Conservation (phyloP, 257 asterid species). For the Marsdenia floribunda region DNA sequence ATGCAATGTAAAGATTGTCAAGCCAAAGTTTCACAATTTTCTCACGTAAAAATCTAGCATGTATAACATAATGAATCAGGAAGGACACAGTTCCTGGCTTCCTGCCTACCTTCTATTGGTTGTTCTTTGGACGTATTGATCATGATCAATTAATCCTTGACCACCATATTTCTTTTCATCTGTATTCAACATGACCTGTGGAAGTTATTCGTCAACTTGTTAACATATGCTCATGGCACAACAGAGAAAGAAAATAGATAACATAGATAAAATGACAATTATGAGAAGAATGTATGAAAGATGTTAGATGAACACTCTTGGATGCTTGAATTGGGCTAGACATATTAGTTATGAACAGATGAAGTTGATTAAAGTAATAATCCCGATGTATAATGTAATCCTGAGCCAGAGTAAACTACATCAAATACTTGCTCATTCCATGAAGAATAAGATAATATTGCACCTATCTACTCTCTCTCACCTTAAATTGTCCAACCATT, state of each 20-base stretch:
- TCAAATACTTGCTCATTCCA: neutral
- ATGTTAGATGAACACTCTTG: neutral
- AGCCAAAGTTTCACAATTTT: neutral
- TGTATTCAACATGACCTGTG: conserved; percentile 63
- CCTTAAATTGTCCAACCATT: neutral
- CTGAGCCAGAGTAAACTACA: neutral
- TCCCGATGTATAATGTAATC: neutral
- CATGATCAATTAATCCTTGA: conserved; percentile 52
- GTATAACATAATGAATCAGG: conserved; percentile 6
- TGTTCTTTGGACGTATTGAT: conserved; percentile 61
- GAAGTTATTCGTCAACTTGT: neutral
- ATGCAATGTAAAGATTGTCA: conserved; percentile 13
- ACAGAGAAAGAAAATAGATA: neutral
- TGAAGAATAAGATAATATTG: neutral
- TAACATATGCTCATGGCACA: neutral
- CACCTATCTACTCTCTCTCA: neutral
- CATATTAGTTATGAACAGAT: neutral
- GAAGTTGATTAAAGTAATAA: neutral
- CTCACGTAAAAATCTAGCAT: neutral
- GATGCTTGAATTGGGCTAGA: neutral
- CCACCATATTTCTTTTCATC: conserved; percentile 86
- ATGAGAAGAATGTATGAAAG: neutral
- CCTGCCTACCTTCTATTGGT: conserved; percentile 64
- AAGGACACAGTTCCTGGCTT: conserved; percentile 1
- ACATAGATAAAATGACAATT: neutral